Conservation (phyloP, 441 rosid genomes). For the Euphorbia schlechtendalii region DNA sequence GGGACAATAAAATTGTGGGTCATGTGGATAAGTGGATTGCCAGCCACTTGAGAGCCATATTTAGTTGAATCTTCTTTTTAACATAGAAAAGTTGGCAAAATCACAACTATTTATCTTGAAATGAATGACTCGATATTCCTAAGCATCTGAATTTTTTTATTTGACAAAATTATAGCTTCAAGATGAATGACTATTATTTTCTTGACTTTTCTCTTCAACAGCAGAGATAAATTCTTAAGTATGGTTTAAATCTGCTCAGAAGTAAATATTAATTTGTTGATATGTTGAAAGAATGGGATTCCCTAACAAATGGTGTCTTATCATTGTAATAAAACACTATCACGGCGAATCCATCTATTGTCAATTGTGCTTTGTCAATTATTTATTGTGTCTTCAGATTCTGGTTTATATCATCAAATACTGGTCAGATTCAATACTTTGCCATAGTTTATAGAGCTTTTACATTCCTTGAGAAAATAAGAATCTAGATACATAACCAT, state of each 20-base stretch:
- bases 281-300: constrained; percentile 1
- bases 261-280: background rate
- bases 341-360: background rate
- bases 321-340: background rate
- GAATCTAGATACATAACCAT: background rate
- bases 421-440: background rate
- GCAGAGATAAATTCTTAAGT: too few relatives aligned
- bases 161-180: too few relatives aligned
- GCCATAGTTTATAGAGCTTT: background rate
- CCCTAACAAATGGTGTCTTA: too few relatives aligned
- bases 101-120: too few relatives aligned
- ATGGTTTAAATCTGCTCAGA: background rate
- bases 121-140: too few relatives aligned
- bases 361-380: background rate
- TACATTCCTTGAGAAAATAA: background rate
- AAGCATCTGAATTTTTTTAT: too few relatives aligned
- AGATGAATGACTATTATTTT: too few relatives aligned
- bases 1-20: constrained; percentile 17
- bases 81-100: too few relatives aligned
- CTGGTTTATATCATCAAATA: background rate
- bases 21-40: background rate
- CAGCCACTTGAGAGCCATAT: background rate
- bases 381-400: background rate
- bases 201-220: too few relatives aligned
- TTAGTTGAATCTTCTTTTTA: background rate